Evolutionary conservation across 192 early-diverging fungal species (phyloP).

Genomic region (Paraglomus brasilianum): DNA sequence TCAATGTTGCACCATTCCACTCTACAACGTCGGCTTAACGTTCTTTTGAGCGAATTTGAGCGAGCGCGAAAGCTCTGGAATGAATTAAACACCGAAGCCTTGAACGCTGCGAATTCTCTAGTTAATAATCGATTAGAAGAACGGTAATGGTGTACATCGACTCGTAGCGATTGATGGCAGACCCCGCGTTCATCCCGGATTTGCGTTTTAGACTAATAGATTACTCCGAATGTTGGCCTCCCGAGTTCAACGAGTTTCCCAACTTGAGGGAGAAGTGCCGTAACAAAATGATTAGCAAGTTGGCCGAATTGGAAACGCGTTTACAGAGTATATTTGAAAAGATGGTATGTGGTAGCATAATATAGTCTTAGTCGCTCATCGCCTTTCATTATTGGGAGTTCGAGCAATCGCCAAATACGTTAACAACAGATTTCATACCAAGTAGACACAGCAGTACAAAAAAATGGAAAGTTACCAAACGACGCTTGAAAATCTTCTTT

Average conservation of each 20-base stretch:
- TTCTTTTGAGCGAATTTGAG: constrained; percentile 40
- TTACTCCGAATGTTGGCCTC: constrained; percentile 37
- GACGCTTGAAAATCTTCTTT: constrained; percentile 42
- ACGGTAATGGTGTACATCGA: too few species aligned
- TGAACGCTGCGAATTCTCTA: constrained; percentile 68
- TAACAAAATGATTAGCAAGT: constrained; percentile 35
- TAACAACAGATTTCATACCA: too few species aligned
- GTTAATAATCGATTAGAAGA: constrained; percentile 57
- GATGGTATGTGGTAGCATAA: constrained; percentile 33
- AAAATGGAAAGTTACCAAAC: constrained; percentile 45
- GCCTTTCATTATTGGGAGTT: too few species aligned
- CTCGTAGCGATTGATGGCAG: too few species aligned
- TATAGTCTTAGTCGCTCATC: background rate
- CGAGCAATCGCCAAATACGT: too few species aligned
- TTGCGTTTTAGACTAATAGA: constrained; percentile 39
- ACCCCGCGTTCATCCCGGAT: too few species aligned
- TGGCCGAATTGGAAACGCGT: constrained; percentile 28
- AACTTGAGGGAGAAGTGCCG: constrained; percentile 39
- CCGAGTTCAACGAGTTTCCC: constrained; percentile 36
- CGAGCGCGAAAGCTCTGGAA: constrained; percentile 39
- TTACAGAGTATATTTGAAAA: constrained; percentile 39
- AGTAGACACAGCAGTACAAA: constrained; percentile 29
- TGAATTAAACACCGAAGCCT: constrained; percentile 68
- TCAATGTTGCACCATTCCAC: constrained; percentile 35
- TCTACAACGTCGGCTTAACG: constrained; percentile 34